Evolutionary conservation across 1,139 yeast genomes (phyloP).

Genomic region (Scheffersomyces quercinus): DNA sequence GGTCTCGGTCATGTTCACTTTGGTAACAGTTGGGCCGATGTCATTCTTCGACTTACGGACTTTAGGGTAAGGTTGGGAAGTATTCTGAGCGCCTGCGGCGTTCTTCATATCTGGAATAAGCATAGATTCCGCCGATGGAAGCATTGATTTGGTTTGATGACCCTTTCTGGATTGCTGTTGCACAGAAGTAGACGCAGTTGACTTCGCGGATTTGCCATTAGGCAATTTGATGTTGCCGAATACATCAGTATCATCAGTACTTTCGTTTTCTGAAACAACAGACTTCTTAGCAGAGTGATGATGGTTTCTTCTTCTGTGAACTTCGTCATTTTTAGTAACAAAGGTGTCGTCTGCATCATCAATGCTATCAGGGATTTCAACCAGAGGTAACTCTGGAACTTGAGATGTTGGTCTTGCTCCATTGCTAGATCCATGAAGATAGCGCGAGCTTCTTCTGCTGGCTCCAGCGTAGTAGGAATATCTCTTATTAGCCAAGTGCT

Average conservation of each 20-base stretch:
- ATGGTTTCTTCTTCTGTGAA: constrained; percentile 15
- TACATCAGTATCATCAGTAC: constrained; percentile 28
- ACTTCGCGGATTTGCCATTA: constrained; percentile 20
- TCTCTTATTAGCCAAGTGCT: constrained; percentile 42
- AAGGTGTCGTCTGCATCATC: constrained; percentile 32
- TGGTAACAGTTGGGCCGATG: constrained; percentile 9
- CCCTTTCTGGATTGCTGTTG: neutral
- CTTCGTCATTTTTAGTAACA: constrained; percentile 33
- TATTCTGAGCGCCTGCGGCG: constrained; percentile 5
- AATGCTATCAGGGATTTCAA: constrained; percentile 3
- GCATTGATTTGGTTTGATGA: constrained; percentile 23
- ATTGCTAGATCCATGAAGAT: constrained; percentile 15
- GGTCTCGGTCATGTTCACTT: constrained; percentile 10
- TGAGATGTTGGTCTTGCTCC: constrained; percentile 34
- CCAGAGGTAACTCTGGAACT: constrained; percentile 33
- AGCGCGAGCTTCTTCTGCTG: constrained; percentile 20
- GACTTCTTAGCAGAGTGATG: constrained; percentile 5
- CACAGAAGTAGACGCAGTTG: constrained; percentile 5
- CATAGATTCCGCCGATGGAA: constrained; percentile 42
- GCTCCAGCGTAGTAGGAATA: constrained; percentile 35
- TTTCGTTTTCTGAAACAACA: constrained; percentile 14
- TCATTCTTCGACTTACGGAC: constrained; percentile 20
- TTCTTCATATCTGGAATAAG: constrained; percentile 30
- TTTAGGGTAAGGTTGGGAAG: constrained; percentile 30
- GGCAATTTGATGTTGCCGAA: constrained; percentile 51